Conservation (phyloP, 2,329 filamentous ascomycete species). For the Rachicladosporium sp. region DNA sequence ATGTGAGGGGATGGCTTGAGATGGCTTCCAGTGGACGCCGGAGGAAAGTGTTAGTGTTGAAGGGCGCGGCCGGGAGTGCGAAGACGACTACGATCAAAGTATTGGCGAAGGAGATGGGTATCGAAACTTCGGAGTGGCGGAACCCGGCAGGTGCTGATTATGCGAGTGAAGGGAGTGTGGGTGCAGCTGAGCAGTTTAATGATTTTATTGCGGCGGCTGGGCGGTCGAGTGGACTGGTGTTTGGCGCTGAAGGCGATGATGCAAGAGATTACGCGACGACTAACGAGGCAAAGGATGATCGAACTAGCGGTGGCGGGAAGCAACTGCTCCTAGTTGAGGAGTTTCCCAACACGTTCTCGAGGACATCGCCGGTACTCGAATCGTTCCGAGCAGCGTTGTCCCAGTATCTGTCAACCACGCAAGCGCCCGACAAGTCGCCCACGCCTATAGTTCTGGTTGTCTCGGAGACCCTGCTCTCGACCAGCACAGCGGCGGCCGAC, state of each 20-base stretch:
- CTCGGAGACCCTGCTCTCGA: constrained; percentile 79
- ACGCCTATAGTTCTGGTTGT: constrained; percentile 74
- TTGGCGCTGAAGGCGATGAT: not conserved
- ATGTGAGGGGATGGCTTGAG: constrained; percentile 74
- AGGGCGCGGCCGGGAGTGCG: constrained; percentile 79
- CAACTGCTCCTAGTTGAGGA: constrained; percentile 38
- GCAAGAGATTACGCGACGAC: not conserved
- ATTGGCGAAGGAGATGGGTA: constrained; percentile 63
- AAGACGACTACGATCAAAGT: constrained; percentile 81
- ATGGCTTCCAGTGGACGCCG: constrained; percentile 51
- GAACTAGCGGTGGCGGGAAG: not conserved
- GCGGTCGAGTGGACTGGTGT: constrained; percentile 57
- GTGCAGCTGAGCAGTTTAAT: constrained; percentile 50
- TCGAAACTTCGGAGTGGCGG: constrained; percentile 78
- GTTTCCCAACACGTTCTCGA: constrained; percentile 38
- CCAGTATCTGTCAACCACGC: constrained; percentile 53
- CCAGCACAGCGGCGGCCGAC: constrained; percentile 71
- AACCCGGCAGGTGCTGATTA: constrained; percentile 59
- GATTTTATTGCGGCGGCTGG: constrained; percentile 78
- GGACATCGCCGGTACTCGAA: constrained; percentile 31
- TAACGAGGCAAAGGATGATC: not conserved
- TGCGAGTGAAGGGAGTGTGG: constrained; percentile 50
- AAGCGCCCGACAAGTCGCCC: constrained; percentile 5
- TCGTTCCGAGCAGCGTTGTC: constrained; percentile 59
- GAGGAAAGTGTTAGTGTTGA: constrained; percentile 46